Conservation (phyloP, 2,329 filamentous ascomycete species). For the Talaromyces sp. region DNA sequence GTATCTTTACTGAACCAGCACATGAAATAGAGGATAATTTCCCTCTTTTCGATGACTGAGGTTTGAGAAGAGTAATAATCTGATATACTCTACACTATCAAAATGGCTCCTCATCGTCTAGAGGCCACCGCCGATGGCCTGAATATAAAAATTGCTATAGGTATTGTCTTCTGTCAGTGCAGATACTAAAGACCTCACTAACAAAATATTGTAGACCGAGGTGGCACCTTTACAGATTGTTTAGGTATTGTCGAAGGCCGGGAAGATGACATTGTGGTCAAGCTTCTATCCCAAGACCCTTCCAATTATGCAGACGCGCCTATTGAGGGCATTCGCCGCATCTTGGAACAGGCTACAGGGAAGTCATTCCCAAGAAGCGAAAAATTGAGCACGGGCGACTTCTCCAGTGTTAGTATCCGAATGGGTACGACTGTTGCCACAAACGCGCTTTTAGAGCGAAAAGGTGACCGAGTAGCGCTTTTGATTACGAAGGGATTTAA, state of each 20-base stretch:
- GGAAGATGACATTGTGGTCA: conserved; percentile 23
- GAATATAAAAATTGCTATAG: conserved; percentile 21
- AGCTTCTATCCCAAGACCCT: conserved; percentile 25
- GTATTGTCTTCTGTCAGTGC: neutral
- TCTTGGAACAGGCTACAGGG: conserved; percentile 30
- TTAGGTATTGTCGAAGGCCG: conserved; percentile 59
- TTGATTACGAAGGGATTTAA: conserved; percentile 79
- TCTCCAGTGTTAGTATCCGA: conserved; percentile 46
- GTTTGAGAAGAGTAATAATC: neutral
- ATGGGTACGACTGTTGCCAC: conserved; percentile 92
- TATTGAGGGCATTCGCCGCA: conserved; percentile 76
- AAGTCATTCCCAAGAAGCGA: conserved; percentile 15
- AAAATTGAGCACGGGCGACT: conserved; percentile 15
- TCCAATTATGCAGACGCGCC: conserved; percentile 44
- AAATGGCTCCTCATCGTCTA: conserved; percentile 16
- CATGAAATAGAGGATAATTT: neutral
- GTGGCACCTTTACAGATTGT: conserved; percentile 89
- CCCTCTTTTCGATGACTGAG: neutral
- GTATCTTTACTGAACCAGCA: neutral
- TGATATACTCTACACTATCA: neutral
- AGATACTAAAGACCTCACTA: neutral
- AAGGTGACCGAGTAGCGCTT: conserved; percentile 76
- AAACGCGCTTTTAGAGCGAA: conserved; percentile 78
- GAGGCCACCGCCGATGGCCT: conserved; percentile 11
- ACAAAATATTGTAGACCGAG: conserved; percentile 48